These are phyloP conservation scores for Aurantiochytrium sp. DNA, from an alignment of 108 stramenopile species.

Conservation along the genomic window DNA sequence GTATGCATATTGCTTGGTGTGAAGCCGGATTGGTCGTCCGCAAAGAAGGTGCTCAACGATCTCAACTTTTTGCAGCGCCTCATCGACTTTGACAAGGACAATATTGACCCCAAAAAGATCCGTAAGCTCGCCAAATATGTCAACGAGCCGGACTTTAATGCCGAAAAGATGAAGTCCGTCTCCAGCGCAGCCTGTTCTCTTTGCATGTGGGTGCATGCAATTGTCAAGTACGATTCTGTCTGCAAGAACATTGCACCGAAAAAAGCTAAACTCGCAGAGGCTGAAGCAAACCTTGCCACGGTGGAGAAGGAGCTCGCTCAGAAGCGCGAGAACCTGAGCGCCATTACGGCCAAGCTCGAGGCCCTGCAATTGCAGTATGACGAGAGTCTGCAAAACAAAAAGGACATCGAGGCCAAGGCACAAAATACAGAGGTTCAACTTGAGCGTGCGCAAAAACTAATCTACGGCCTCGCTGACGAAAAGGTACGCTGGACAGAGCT, in stretches of 20 bases:
- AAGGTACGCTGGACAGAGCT: slow-evolving; percentile 47
- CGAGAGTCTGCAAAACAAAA: slow-evolving; percentile 9
- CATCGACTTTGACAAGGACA: slow-evolving; percentile 58
- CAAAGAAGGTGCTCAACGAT: slow-evolving; percentile 40
- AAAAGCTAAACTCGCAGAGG: slow-evolving; percentile 45
- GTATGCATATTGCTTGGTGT: slow-evolving; percentile 47
- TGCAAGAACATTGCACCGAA: slow-evolving; percentile 54
- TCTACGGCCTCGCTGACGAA: slow-evolving; percentile 55
- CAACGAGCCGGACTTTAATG: slow-evolving; percentile 45
- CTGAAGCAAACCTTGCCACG: slow-evolving; percentile 38
- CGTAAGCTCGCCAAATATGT: slow-evolving; percentile 47
- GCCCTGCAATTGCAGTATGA: slow-evolving; percentile 22
- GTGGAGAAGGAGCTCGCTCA: slow-evolving; percentile 39
- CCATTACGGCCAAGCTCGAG: slow-evolving; percentile 4
- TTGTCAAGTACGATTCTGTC: slow-evolving; percentile 57
- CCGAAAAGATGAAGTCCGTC: slow-evolving; percentile 47
- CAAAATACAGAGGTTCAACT: slow-evolving; percentile 29
- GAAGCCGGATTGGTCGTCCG: slow-evolving; percentile 47
- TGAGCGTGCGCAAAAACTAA: slow-evolving; percentile 52
- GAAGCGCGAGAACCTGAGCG: slow-evolving; percentile 2
- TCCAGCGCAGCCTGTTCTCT: slow-evolving; percentile 53
- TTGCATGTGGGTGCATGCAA: slow-evolving; percentile 61
- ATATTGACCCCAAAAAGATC: slow-evolving; percentile 56
- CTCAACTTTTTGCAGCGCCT: slow-evolving; percentile 51
- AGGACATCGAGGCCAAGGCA: slow-evolving; percentile 22